Conservation (phyloP, 2,329 filamentous ascomycete genomes). For the Monosporascus sp. region DNA sequence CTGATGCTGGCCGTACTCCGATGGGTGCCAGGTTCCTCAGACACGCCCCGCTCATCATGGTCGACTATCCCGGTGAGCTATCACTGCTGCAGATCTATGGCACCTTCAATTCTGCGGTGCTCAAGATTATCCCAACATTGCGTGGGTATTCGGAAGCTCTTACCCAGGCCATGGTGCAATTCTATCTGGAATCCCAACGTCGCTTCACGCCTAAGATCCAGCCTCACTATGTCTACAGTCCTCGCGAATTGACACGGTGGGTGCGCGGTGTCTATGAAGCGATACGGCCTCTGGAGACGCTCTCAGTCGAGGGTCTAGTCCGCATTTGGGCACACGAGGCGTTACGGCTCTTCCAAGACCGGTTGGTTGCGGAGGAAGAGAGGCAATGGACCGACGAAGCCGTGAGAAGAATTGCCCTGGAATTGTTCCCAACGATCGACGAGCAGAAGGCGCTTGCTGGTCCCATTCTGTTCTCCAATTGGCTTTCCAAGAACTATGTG, state of each 20-base stretch:
- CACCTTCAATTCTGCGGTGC: constrained; percentile 91
- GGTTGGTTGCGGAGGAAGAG: constrained; percentile 90
- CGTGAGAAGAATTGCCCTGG: constrained; percentile 77
- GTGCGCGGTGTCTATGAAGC: constrained; percentile 96
- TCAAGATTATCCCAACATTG: constrained; percentile 95
- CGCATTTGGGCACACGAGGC: constrained; percentile 99
- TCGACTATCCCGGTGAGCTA: constrained; percentile 94
- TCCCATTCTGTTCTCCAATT: constrained; percentile 97
- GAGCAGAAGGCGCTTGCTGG: constrained; percentile 82
- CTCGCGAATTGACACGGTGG: constrained; percentile 96
- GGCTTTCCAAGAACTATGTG: constrained; percentile 97
- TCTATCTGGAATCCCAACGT: constrained; percentile 92
- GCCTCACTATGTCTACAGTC: constrained; percentile 98
- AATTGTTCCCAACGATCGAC: constrained; percentile 94
- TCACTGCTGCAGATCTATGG: constrained; percentile 97
- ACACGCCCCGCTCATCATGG: constrained; percentile 98
- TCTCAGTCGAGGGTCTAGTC: constrained; percentile 85
- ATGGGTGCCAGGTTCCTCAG: constrained; percentile 91
- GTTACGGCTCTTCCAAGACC: constrained; percentile 91
- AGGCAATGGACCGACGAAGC: constrained; percentile 90
- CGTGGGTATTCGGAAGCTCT: constrained; percentile 91
- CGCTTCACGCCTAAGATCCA: constrained; percentile 95
- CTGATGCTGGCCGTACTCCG: constrained; percentile 91
- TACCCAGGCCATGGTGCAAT: constrained; percentile 94
- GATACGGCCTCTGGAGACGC: constrained; percentile 81